Evolutionary conservation across 2,329 filamentous ascomycete genomes (phyloP).

Genomic region (Fusarium sterilihyphosum): DNA sequence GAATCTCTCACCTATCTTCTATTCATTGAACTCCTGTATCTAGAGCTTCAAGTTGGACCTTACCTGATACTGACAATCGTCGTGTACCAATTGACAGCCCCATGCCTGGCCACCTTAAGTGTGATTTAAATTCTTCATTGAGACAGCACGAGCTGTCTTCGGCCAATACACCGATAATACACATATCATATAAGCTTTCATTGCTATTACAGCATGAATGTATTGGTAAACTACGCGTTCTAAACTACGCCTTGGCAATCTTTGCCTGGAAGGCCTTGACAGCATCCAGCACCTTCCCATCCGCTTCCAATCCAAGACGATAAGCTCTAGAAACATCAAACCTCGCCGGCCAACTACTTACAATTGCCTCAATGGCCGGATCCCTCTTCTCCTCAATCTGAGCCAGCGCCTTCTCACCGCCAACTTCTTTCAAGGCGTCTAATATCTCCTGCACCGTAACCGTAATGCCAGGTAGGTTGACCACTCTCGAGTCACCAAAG

Average conservation of each 20-base stretch:
- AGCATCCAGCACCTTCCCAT: constrained; percentile 50
- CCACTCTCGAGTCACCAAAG: constrained; percentile 51
- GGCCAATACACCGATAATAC: too few species aligned
- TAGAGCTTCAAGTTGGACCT: background rate
- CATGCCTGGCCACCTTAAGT: too few species aligned
- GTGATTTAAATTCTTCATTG: background rate
- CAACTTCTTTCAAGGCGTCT: constrained; percentile 58
- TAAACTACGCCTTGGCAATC: background rate
- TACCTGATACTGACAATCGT: background rate
- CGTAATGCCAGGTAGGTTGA: constrained; percentile 63
- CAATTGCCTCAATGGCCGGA: constrained; percentile 58
- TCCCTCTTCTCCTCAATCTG: constrained; percentile 59
- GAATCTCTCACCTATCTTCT: accelerated
- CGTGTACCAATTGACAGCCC: too few species aligned
- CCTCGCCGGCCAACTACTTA: constrained; percentile 62
- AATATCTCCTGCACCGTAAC: constrained; percentile 64
- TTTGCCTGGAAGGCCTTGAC: constrained; percentile 38
- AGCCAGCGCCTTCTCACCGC: constrained; percentile 54
- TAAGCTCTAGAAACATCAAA: constrained; percentile 63
- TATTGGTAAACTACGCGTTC: background rate
- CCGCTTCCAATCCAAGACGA: constrained; percentile 60
- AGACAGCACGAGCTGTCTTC: too few species aligned
- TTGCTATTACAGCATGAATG: accelerated
- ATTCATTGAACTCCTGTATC: too few species aligned
- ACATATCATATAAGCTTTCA: too few species aligned